A percentile compares a stretch with the other conserved stretches of the same genome.
phyloP scores from a whole-genome alignment of 495 filamentous ascomycete genomes.

The Elasticomyces elasticus region DNA sequence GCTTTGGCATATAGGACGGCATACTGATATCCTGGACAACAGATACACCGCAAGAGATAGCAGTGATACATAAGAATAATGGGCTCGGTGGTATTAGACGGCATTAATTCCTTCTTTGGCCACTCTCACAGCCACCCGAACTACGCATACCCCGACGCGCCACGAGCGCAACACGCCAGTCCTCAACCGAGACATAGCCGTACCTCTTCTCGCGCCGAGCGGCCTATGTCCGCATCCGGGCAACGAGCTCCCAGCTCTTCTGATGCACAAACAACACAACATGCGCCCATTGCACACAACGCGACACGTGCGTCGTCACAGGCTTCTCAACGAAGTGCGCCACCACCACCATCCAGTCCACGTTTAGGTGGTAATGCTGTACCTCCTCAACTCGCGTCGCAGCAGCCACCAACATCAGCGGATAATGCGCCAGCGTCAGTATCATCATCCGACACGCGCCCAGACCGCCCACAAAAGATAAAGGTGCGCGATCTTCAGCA shows the following conservation, averaged over 20 bases:
- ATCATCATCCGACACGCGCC: not conserved
- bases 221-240: constrained; percentile 17
- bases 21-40: constrained; percentile 3
- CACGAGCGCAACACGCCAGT: constrained; percentile 8
- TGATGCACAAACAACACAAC: constrained; percentile 5
- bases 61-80: constrained; percentile 32
- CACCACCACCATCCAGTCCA: not conserved
- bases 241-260: constrained; percentile 22
- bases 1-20: not conserved
- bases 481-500: constrained; percentile 76
- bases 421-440: not conserved
- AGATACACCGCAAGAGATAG: not conserved
- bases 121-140: constrained; percentile 12
- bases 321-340: not conserved
- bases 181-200: constrained; percentile 6
- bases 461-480: constrained; percentile 51
- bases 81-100: constrained; percentile 40
- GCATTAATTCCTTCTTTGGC: constrained; percentile 38
- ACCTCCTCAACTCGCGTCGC: not conserved
- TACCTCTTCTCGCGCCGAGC: constrained; percentile 14
- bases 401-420: not conserved
- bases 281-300: constrained; percentile 3
- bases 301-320: not conserved
- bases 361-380: not conserved
- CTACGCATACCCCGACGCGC: constrained; percentile 16